A percentile compares a stretch with the other conserved stretches of the same genome.
Conservation (phyloP, 169 alveolate species). For the Theileria sp. region DNA sequence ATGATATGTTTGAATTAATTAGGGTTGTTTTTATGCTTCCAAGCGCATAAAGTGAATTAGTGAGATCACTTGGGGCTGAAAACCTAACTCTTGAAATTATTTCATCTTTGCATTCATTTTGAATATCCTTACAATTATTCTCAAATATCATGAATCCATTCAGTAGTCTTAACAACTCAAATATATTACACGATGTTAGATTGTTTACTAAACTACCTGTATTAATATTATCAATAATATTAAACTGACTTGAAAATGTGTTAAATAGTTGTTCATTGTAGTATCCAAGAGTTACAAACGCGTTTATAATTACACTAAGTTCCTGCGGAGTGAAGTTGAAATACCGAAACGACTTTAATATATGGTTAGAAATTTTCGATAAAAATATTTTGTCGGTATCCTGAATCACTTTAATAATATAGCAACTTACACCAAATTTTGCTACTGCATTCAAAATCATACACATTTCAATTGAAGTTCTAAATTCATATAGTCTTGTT, state of each 20-base stretch:
- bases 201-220: not conserved
- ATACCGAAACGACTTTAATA: not conserved
- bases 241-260: conserved; percentile 8
- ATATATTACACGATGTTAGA: not conserved
- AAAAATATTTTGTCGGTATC: conserved; percentile 20
- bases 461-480: conserved; percentile 57
- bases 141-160: conserved; percentile 26
- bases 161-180: conserved; percentile 3
- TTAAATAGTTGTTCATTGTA: conserved; percentile 9
- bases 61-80: conserved; percentile 2
- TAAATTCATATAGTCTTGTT: conserved; percentile 47
- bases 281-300: conserved; percentile 11
- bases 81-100: not conserved
- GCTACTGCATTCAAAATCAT: conserved; percentile 64
- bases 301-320: conserved; percentile 19
- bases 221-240: not conserved
- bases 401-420: not conserved
- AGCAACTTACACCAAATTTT: conserved; percentile 31
- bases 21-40: conserved; percentile 1
- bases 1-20: not conserved
- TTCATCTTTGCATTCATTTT: conserved; percentile 5
- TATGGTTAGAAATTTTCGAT: conserved; percentile 3
- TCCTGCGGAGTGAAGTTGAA: conserved; percentile 29
- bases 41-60: conserved; percentile 4
- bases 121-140: conserved; percentile 9